Base-by-base conservation (phyloP, 306 rosid species). In the Calophaca sinica region DNA sequence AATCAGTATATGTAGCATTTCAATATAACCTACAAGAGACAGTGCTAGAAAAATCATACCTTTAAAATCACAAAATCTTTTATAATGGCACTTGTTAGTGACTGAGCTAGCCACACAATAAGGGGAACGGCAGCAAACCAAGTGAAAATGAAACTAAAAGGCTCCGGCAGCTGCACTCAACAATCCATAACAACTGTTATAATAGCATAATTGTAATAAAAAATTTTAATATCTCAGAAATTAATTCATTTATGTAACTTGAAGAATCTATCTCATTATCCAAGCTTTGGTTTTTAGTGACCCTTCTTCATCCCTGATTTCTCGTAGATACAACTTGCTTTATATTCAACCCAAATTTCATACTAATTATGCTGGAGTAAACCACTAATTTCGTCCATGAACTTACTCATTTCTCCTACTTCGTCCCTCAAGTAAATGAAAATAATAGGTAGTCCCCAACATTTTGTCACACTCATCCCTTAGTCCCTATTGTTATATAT, bases 81-180 rank as follows among this genome's bases (percentile, higher is more conserved):
- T 28, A 94, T 79, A 72, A 94, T 82, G 51, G 86, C 93, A 7
- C 79, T 94, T 26, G 97, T 94, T 57, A 94, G 72, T 26, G 88
- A 61, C 10, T 36, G 88, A 73, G 98, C 96, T 63, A 94, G 74
- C 85, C 89, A 94, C 73, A 91, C 93, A 12, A 94, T 70, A 67
- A 85, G 87, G 36, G 98, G 98, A 71, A 94, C 91, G 0, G 98
- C 98, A 13, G 98, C 97, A 87, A 94, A 91, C 98, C 98, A 94
- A 12, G 98, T 94, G 83, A 94, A 90, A 68, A 91, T 89, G 88
- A 94, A 91, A 76, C 97, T 88, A 85, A 57, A 91, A 35, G 98
- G 98, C 86, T 94, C 98, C 3, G 98, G 96, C 49, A 94, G 87
- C 98, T 94, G 90, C 91, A 79, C 20, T 54, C 66, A 80, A 79